Percentiles rank a stretch among this genome's conserved stretches.
These are phyloP conservation scores for Diaporthe nobilis DNA, from an alignment of 2,329 filamentous ascomycete genomes.

Conservation along the genomic window DNA sequence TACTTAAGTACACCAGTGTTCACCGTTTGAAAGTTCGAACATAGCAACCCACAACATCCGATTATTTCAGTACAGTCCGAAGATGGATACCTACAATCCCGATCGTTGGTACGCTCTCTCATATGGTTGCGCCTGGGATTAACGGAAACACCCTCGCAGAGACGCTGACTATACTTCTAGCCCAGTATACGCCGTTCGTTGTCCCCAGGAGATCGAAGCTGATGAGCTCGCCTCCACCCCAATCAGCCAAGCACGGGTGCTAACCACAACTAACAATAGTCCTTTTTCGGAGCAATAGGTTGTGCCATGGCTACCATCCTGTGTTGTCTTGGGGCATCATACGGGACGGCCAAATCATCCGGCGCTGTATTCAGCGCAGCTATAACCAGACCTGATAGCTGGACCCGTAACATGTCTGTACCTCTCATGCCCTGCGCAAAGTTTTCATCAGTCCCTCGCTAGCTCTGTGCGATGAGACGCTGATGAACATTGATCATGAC, in stretches of 20 bases:
- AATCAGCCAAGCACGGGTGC: accelerated
- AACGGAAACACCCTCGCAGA: no score
- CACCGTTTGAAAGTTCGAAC: no score
- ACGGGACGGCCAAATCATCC: conserved; percentile 99
- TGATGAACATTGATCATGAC: neutral
- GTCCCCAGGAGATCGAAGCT: neutral
- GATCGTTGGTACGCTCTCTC: neutral
- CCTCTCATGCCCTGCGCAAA: no score
- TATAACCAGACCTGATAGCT: conserved; percentile 88
- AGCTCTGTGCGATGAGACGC: neutral
- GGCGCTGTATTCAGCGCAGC: conserved; percentile 98
- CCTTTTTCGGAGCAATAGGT: conserved; percentile 97
- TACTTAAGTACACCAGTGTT: neutral
- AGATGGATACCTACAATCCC: conserved; percentile 20
- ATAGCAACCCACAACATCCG: neutral
- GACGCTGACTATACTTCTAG: neutral
- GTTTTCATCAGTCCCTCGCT: neutral
- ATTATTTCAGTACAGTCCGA: neutral
- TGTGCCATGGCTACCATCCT: conserved; percentile 77
- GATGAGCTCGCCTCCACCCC: neutral
- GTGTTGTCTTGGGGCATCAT: conserved; percentile 81
- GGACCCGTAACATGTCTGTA: conserved; percentile 35
- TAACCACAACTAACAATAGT: conserved; percentile 53
- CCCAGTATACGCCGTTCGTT: conserved; percentile 21
- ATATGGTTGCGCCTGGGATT: accelerated